These are phyloP conservation scores for Rubroboletus pulcherrimus DNA, from an alignment of 768 basidiomycete genomes.

Conservation along the genomic window DNA sequence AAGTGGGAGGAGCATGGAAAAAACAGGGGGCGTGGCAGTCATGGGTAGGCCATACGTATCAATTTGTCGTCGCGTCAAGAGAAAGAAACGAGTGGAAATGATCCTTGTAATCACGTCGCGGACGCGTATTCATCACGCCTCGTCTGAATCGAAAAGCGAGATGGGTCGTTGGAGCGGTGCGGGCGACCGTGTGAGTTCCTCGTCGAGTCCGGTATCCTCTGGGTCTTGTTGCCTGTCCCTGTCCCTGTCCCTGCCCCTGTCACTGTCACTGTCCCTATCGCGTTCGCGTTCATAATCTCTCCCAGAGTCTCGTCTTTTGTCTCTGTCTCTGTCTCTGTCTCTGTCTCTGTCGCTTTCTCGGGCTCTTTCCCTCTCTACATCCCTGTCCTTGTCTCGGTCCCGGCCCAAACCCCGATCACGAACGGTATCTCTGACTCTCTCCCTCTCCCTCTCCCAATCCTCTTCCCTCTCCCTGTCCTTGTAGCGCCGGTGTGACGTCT, in stretches of 20 bases:
- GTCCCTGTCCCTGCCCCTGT: neutral
- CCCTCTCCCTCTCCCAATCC: neutral
- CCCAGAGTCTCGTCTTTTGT: neutral
- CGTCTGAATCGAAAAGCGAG: slow-evolving; percentile 30
- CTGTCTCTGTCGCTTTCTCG: neutral
- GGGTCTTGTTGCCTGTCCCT: neutral
- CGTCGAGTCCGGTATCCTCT: slow-evolving; percentile 6
- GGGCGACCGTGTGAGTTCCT: slow-evolving; percentile 21
- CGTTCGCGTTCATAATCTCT: neutral
- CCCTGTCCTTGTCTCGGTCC: neutral
- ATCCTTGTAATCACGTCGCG: neutral
- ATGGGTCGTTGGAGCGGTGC: slow-evolving; percentile 30
- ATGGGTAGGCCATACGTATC: neutral
- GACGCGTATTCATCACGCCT: neutral
- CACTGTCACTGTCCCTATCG: neutral
- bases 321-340: neutral
- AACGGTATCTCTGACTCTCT: neutral
- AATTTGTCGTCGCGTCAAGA: neutral
- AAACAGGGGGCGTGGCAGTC: neutral
- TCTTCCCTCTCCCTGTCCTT: neutral
- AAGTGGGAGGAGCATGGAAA: neutral
- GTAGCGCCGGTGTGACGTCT: slow-evolving; percentile 21
- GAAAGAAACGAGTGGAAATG: neutral
- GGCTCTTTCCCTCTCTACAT: neutral
- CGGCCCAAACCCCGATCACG: slow-evolving; percentile 1